Evolutionary conservation across 495 filamentous ascomycete species (phyloP).

Genomic region (Saxophila tyrrhenica): DNA sequence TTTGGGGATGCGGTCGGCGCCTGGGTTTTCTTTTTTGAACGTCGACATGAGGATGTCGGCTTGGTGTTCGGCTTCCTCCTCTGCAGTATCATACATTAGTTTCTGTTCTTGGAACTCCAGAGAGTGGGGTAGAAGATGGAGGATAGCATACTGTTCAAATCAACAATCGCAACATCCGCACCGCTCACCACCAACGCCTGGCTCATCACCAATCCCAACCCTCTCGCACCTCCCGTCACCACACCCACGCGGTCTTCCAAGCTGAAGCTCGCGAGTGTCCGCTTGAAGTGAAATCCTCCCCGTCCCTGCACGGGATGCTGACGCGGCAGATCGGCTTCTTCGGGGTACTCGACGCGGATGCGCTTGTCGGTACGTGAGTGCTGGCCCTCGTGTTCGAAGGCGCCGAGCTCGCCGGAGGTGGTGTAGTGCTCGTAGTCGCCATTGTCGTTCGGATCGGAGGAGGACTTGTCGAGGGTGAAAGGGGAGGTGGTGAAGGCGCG

Average conservation of each 20-base stretch:
- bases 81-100: no score
- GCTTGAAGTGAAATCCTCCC: slow-evolving; percentile 58
- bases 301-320: slow-evolving; percentile 57
- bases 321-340: slow-evolving; percentile 53
- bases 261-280: slow-evolving; percentile 63
- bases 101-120: no score
- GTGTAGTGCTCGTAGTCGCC: slow-evolving; percentile 21
- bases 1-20: slow-evolving; percentile 56
- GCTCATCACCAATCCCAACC: slow-evolving; percentile 81
- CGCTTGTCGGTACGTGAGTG: slow-evolving; percentile 70
- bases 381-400: slow-evolving; percentile 35
- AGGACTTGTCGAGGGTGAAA: neutral
- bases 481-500: slow-evolving; percentile 6
- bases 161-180: slow-evolving; percentile 81
- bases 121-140: no score
- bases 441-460: slow-evolving; percentile 2
- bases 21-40: slow-evolving; percentile 68
- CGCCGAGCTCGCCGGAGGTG: slow-evolving; percentile 24
- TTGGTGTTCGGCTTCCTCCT: slow-evolving; percentile 71
- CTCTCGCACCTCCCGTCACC: slow-evolving; percentile 78
- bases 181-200: slow-evolving; percentile 79
- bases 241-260: slow-evolving; percentile 66
- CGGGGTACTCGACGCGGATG: slow-evolving; percentile 66
- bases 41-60: slow-evolving; percentile 58
- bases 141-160: slow-evolving; percentile 84